These are phyloP conservation scores for Trichomonas gallinae DNA, from an alignment of 208 protist species.

Conservation along the genomic window DNA sequence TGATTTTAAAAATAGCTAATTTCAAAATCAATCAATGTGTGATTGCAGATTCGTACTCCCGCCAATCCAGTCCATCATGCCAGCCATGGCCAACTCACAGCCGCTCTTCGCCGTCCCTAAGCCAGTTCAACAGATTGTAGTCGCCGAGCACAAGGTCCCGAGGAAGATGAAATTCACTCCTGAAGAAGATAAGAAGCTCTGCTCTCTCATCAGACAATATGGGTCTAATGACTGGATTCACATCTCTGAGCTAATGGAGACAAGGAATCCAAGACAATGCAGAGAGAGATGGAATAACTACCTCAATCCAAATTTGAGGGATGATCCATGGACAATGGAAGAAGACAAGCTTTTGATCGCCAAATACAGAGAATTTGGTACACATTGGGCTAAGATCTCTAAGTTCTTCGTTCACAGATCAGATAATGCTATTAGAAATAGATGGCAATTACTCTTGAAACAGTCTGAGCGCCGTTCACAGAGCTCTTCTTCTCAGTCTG, in stretches of 20 bases:
- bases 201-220: neutral
- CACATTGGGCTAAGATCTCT: neutral
- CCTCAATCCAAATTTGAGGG: neutral
- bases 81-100: neutral
- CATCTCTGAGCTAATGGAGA: neutral
- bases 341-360: neutral
- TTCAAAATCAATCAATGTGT: neutral
- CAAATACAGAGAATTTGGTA: neutral
- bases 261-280: neutral
- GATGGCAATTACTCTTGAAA: neutral
- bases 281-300: conserved; percentile 3
- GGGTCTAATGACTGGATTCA: neutral
- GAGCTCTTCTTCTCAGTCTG: neutral
- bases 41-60: neutral
- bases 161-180: neutral
- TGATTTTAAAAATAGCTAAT: too few relatives aligned
- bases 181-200: neutral
- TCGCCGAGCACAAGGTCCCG: neutral
- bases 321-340: neutral
- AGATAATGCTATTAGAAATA: neutral
- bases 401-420: neutral
- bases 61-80: neutral
- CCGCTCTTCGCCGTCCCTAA: neutral
- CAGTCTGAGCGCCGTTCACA: neutral
- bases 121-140: neutral